Conservation (phyloP, 2,329 filamentous ascomycete species). For the Aspergillus vadensis region DNA sequence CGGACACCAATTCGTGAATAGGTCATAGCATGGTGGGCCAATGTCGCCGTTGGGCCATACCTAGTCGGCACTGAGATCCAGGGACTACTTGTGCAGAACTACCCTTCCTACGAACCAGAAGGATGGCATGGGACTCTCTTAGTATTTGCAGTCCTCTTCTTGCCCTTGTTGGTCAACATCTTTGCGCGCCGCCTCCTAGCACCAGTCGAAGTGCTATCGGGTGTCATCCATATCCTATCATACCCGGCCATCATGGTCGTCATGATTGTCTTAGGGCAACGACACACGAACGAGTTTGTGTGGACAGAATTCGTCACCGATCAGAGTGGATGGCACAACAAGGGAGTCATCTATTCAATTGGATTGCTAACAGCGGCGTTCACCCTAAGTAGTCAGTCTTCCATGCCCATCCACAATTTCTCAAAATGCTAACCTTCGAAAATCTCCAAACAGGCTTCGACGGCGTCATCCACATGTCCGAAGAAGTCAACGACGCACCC, state of each 20-base stretch:
- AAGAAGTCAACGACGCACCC: constrained; percentile 52
- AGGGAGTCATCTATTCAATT: constrained; percentile 14
- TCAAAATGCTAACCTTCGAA: neutral
- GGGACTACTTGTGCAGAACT: constrained; percentile 30
- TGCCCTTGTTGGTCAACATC: constrained; percentile 54
- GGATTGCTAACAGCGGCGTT: constrained; percentile 21
- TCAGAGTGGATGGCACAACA: constrained; percentile 11
- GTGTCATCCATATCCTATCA: constrained; percentile 49
- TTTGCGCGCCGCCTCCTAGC: constrained; percentile 48
- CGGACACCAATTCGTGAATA: neutral
- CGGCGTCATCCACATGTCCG: constrained; percentile 43
- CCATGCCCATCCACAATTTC: neutral
- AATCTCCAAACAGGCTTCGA: constrained; percentile 25
- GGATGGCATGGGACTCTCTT: constrained; percentile 47
- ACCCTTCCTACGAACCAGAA: constrained; percentile 22
- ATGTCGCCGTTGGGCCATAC: constrained; percentile 28
- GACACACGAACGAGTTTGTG: constrained; percentile 13
- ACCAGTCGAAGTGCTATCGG: constrained; percentile 51
- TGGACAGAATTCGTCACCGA: constrained; percentile 36
- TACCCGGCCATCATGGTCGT: constrained; percentile 41
- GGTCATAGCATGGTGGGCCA: constrained; percentile 34
- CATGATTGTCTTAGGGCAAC: constrained; percentile 17
- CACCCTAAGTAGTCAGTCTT: constrained; percentile 20
- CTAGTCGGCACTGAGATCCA: constrained; percentile 35
- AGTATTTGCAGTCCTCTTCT: constrained; percentile 48